Evolutionary conservation across 2,329 filamentous ascomycete species (phyloP), one percentile per base, ranked within the genome.

Genomic region (Verticillium nubilum): DNA sequence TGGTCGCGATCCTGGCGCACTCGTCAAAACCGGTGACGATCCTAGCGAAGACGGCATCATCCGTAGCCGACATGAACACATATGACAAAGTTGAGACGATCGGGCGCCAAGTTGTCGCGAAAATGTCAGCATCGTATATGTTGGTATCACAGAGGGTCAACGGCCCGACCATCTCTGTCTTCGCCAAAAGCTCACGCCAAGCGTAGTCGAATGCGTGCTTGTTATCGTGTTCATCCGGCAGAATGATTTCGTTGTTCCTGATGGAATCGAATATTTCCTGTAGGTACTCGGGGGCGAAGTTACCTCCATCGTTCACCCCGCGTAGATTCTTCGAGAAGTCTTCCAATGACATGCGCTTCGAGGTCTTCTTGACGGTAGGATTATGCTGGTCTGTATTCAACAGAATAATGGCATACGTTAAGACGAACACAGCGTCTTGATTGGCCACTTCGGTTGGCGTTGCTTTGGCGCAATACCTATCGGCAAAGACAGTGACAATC

Each of bases 61-160:
- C 96, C 0, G 92, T 96, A 17, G 96, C 96, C 35, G 94, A 98
- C 89, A 98, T 96, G 78, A 99, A 99, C 3, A 99, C 95, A 70
- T 98, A 99, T 13, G 95, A 96, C 58, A 99, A 79, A 0, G 96
- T 98, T 3, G 95, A 93, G 37, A 99, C 84, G 56, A 99, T 92
- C 0, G 96, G 94, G 70, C 86, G 92, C 95, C 96, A 99, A 0
- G 93, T 97, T 25, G 92, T 90, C 60, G 90, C 87, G 72, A 99
- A 99, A 91, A 99, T 97, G 70, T 99, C 93, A 4, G 93, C 91
- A 73, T 99, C 96, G 73, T 92, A 99, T 42, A 96, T 87, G 70
- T 97, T 98, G 4, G 94, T 97, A 65, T 96, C 84, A 71, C 92
- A 96, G 29, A 94, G 79, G 33, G 89, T 78, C 52, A 98, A 80